Evolutionary conservation across 768 basidiomycete genomes (phyloP).

Genomic region (Termitomyces sp.): DNA sequence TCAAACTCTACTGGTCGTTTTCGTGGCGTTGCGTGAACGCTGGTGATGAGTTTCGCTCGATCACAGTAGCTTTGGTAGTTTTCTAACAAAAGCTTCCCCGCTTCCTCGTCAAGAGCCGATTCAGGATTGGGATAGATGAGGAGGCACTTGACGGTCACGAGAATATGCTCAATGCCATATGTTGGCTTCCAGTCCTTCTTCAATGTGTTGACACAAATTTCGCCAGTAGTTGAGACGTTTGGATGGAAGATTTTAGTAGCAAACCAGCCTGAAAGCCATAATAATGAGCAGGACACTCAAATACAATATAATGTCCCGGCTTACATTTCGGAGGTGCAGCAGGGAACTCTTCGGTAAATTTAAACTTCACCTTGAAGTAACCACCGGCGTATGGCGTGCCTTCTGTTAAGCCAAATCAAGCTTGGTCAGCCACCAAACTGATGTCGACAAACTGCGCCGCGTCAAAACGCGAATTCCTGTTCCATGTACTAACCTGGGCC

Average conservation of each 20-base stretch:
- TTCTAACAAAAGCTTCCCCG: slow-evolving; percentile 87
- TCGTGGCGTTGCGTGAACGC: slow-evolving; percentile 86
- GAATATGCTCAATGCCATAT: slow-evolving; percentile 88
- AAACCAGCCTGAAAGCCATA: slow-evolving; percentile 65
- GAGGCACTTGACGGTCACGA: slow-evolving; percentile 91
- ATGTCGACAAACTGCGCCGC: slow-evolving; percentile 13
- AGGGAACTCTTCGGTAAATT: slow-evolving; percentile 92
- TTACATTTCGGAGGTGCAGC: slow-evolving; percentile 91
- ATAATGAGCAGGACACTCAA: slow-evolving; percentile 7
- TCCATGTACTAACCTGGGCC: slow-evolving; percentile 70
- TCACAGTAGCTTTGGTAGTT: slow-evolving; percentile 86
- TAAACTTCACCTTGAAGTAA: slow-evolving; percentile 75
- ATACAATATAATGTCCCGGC: slow-evolving; percentile 20
- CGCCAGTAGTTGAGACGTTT: slow-evolving; percentile 85
- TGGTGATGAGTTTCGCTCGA: slow-evolving; percentile 85
- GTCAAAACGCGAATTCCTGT: slow-evolving; percentile 14
- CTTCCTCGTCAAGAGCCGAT: slow-evolving; percentile 94
- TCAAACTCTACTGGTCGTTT: slow-evolving; percentile 72
- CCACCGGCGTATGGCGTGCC: slow-evolving; percentile 68
- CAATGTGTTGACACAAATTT: slow-evolving; percentile 95
- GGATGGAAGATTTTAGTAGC: slow-evolving; percentile 96
- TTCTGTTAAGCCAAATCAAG: slow-evolving; percentile 31
- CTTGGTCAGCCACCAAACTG: slow-evolving; percentile 24
- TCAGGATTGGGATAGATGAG: slow-evolving; percentile 97
- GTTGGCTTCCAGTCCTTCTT: slow-evolving; percentile 97